Evolutionary conservation across 495 filamentous ascomycete genomes (phyloP).

Genomic region (Extremus antarcticus): DNA sequence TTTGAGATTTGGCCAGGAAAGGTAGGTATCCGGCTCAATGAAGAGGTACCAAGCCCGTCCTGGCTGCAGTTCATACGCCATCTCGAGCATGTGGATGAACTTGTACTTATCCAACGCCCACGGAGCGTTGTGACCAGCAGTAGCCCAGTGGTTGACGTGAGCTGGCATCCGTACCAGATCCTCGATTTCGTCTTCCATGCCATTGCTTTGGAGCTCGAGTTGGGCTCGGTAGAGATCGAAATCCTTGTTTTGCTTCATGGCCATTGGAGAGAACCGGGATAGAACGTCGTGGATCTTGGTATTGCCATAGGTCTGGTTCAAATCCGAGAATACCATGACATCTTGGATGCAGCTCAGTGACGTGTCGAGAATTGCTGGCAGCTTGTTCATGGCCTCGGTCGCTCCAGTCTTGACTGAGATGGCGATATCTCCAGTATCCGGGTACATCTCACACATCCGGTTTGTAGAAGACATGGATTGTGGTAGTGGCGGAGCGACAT

Average conservation of each 20-base stretch:
- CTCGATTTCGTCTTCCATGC: background rate
- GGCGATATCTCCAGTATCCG: background rate
- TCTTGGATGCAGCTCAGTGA: conserved; percentile 17
- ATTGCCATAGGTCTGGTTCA: conserved; percentile 32
- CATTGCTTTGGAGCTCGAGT: background rate
- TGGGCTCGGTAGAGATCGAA: conserved; percentile 33
- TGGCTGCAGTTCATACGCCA: conserved; percentile 38
- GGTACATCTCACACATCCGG: background rate
- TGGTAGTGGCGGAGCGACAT: too few relatives aligned
- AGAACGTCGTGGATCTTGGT: conserved; percentile 34
- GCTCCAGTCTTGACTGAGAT: conserved; percentile 9
- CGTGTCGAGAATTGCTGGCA: conserved; percentile 3
- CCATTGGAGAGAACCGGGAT: conserved; percentile 27
- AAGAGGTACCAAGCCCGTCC: conserved; percentile 53
- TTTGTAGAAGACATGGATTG: too few relatives aligned
- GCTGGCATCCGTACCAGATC: background rate
- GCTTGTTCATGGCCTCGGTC: background rate
- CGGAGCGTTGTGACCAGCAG: background rate
- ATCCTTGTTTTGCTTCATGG: conserved; percentile 30
- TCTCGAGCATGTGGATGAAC: conserved; percentile 51
- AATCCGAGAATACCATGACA: conserved; percentile 39
- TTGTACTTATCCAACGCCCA: conserved; percentile 62
- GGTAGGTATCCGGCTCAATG: conserved; percentile 54
- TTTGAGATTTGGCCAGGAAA: conserved; percentile 50
- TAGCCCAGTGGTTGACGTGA: background rate